Evolutionary conservation across 2,329 filamentous ascomycete genomes (phyloP), one percentile per base, ranked within the genome.

Genomic region (Colletotrichum sp.): DNA sequence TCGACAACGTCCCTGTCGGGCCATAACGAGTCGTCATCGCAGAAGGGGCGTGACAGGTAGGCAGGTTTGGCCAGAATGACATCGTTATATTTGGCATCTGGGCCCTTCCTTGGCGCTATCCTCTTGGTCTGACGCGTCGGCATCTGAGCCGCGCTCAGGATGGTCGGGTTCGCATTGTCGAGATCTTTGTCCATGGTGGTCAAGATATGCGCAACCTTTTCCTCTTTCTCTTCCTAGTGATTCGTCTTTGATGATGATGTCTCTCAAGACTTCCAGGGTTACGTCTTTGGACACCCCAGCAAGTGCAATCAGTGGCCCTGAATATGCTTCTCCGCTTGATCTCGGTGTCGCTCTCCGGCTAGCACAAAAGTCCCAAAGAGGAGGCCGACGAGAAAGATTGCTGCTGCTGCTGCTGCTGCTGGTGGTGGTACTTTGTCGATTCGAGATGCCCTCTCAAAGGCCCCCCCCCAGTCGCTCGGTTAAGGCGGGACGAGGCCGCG

Each of bases 151-250:
- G 93, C 91, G 85, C 93, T 98, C 81, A 99, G 88, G 83, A 99
- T 96, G 78, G 95, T 98, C 71, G 97, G 97, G 87, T 99, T 99
- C 78, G 95, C 95, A 85, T 98, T 98, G 80, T 93, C 91, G 63
- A 89, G 83, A 55, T 86, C 85, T 77, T 85, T 84, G 71, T 85
- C 82, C 85, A 88, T 88, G 72, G 72, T 77, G 57, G 59, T 52
- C 32, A 66, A 52, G 39, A 28, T 26, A n/a, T 44, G 15, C 13
- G 69, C 57, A 55, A 78, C 34, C 18, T 44, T 44, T 44, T 10
- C 16, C 16, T 44, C 36, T 18, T 44, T 44, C 36, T 44, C 36
- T 44, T 44, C 8, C 36, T 44, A 8, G 30, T 64, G 30, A n/a
- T 8, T 18, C n/a, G 30, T 39, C 60, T 39, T 63, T 63, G 60